Base-by-base conservation (phyloP, 768 basidiomycete species). In the Boletus rubescentipes region DNA sequence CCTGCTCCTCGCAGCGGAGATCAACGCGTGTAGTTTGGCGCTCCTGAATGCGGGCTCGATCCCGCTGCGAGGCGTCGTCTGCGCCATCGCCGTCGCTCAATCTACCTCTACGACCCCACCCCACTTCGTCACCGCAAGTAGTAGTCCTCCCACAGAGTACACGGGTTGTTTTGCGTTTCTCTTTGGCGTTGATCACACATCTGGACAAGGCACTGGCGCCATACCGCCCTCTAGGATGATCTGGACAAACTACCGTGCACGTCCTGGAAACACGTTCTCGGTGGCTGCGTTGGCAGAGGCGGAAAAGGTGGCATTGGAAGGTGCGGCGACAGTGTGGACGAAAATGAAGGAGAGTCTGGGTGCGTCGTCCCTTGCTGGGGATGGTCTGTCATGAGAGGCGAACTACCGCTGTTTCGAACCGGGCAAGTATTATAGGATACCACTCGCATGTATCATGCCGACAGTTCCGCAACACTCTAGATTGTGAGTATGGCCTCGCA, bases 131-230 rank as follows among this genome's bases (percentile, higher is more conserved):
- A 69, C 84, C 2, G 84, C 86, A 65, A 9, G 79, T 1, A 10
- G 37, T 1, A 11, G 16, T 5, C 14, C 77, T 16, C 71, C 73
- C 5, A 79, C 61, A 0, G 46, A 51, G 0, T 80, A 74, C 7
- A 70, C 75, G 5, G 89, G 89, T 0, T 84, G 84, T 59, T 91
- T 91, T 60, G 89, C 86, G 1, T 92, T 89, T 67, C 60, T 87
- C 50, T 77, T 78, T 61, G 67, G 69, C 12, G 42, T 60, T n/a
- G 61, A 54, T 12, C 23, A 31, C 0, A 47, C 21, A 1, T 16
- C 14, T 2, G 2, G 5, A 2, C 36, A 16, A 14, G 43, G 6
- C 3, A 9, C 35, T 18, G 37, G 9, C 1, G 16, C 26, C 11
- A 21, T 58, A 26, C 67, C 60, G 18, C 70, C 71, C 0, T 66